Evolutionary conservation across 2,329 filamentous ascomycete species (phyloP).

Genomic region (Neopestalotiopsis sp.): DNA sequence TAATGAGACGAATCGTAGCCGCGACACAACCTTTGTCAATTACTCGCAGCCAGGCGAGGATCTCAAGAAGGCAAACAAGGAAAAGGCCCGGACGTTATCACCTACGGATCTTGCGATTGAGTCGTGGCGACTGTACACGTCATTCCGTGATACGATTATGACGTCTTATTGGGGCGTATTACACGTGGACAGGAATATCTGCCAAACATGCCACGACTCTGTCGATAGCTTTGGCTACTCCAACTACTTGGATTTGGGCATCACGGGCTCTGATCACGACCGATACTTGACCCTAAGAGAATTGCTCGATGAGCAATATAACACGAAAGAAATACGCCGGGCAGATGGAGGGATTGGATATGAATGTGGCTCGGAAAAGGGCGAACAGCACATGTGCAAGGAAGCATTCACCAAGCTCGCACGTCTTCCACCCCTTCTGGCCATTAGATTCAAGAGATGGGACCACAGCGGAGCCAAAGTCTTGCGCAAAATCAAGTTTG

Average conservation of each 20-base stretch:
- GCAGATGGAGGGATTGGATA: conserved; percentile 9
- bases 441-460: conserved; percentile 63
- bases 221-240: conserved; percentile 10
- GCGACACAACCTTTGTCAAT: conserved; percentile 32
- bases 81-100: conserved; percentile 67
- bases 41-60: conserved; percentile 22
- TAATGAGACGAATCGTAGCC: conserved; percentile 77
- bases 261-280: conserved; percentile 1
- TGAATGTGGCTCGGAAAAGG: conserved; percentile 13
- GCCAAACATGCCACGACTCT: conserved; percentile 6
- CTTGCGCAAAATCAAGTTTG: conserved; percentile 75
- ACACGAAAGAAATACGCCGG: conserved; percentile 4
- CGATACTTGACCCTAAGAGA: conserved; percentile 1
- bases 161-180: conserved; percentile 11
- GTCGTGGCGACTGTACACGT: conserved; percentile 10
- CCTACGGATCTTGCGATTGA: conserved; percentile 51
- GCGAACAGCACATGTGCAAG: conserved; percentile 17
- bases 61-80: conserved; percentile 33
- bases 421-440: conserved; percentile 79
- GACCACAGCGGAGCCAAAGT: conserved; percentile 62
- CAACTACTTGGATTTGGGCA: conserved; percentile 11
- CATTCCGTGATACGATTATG: conserved; percentile 13
- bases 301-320: conserved; percentile 13
- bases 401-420: conserved; percentile 52
- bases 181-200: conserved; percentile 11